These are phyloP conservation scores for Monosporascus sp. DNA, from an alignment of 2,329 filamentous ascomycete genomes.

Conservation along the genomic window DNA sequence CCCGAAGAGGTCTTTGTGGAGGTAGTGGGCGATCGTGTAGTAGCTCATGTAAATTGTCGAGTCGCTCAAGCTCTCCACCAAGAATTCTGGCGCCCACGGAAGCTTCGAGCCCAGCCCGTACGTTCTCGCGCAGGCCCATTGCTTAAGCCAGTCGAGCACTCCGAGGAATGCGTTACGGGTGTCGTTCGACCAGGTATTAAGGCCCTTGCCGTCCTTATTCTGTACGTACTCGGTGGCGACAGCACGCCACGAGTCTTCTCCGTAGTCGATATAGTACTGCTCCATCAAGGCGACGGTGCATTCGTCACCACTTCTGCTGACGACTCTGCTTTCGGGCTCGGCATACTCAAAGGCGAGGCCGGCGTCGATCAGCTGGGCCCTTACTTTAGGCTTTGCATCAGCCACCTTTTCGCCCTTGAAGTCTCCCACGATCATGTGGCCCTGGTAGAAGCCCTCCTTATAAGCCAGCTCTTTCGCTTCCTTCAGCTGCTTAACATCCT, in stretches of 20 bases:
- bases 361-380: slow-evolving; percentile 68
- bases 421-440: slow-evolving; percentile 80
- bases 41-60: slow-evolving; percentile 89
- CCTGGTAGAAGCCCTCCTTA: slow-evolving; percentile 97
- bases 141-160: slow-evolving; percentile 86
- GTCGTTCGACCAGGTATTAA: slow-evolving; percentile 52
- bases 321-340: slow-evolving; percentile 85
- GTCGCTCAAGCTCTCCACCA: slow-evolving; percentile 90
- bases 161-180: slow-evolving; percentile 21
- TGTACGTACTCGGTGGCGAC: slow-evolving; percentile 68
- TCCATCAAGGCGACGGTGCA: slow-evolving; percentile 91
- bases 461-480: slow-evolving; percentile 96
- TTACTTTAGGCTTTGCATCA: slow-evolving; percentile 79
- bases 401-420: slow-evolving; percentile 85
- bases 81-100: slow-evolving; percentile 85
- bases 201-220: slow-evolving; percentile 58
- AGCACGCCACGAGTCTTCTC: slow-evolving; percentile 81
- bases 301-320: slow-evolving; percentile 84
- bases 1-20: slow-evolving; percentile 85
- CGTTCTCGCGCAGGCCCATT: slow-evolving; percentile 90
- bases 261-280: slow-evolving; percentile 98
- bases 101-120: slow-evolving; percentile 92
- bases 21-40: slow-evolving; percentile 60
- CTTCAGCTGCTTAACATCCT: slow-evolving; percentile 83
- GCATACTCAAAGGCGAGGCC: slow-evolving; percentile 85